These are phyloP conservation scores for Pseudoturritis turrita DNA, from an alignment of 345 rosid genomes.

Conservation along the genomic window DNA sequence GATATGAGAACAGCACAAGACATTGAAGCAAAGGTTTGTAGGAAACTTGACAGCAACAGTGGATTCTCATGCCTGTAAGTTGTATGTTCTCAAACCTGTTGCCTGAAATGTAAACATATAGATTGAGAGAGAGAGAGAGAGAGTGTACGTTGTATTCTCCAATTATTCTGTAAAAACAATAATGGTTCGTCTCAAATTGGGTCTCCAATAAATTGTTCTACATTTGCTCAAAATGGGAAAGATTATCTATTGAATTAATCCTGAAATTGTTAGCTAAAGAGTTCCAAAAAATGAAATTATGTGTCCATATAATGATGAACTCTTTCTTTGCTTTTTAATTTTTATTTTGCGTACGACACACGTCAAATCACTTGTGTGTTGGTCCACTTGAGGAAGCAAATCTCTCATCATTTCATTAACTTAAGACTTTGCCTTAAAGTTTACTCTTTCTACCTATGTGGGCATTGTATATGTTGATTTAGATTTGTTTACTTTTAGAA, in stretches of 20 bases:
- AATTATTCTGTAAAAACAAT: constrained; percentile 14
- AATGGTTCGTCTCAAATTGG: background rate
- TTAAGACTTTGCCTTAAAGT: constrained; percentile 22
- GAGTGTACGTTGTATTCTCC: background rate
- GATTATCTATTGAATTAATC: background rate
- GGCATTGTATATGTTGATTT: background rate
- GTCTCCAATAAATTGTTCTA: constrained; percentile 14
- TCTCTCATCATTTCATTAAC: background rate
- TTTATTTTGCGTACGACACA: background rate
- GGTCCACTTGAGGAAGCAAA: constrained; percentile 1
- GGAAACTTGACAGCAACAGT: constrained; percentile 55
- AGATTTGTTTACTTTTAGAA: background rate
- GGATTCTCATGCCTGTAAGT: constrained; percentile 60
- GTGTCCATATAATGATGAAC: background rate
- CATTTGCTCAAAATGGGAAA: background rate
- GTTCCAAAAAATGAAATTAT: background rate
- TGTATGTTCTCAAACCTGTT: constrained; percentile 75
- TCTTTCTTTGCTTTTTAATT: background rate
- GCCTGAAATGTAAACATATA: constrained; percentile 23
- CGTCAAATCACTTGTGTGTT: constrained; percentile 5
- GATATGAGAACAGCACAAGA: constrained; percentile 61
- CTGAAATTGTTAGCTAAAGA: background rate
- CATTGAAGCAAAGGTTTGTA: constrained; percentile 45
- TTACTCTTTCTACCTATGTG: background rate
- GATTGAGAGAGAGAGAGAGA: background rate